Evolutionary conservation across 2,329 filamentous ascomycete species (phyloP).

Genomic region (Monosporascus sp.): DNA sequence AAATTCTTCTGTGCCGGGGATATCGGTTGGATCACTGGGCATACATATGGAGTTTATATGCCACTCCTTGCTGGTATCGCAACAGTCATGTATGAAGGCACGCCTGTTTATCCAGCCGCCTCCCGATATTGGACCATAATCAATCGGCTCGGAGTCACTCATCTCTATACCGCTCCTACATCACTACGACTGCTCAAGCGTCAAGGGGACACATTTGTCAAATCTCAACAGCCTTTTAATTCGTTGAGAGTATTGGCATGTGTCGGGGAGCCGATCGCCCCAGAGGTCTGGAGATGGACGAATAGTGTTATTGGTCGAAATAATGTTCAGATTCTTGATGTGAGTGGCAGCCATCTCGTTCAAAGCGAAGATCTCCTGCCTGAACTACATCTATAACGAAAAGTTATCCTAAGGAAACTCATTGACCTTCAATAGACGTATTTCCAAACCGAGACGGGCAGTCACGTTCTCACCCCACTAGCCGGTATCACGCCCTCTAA

Average conservation of each 20-base stretch:
- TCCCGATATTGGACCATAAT: slow-evolving; percentile 99
- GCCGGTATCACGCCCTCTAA: slow-evolving; percentile 94
- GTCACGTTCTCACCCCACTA: slow-evolving; percentile 89
- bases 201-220: slow-evolving; percentile 88
- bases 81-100: slow-evolving; percentile 96
- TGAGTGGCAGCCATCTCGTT: slow-evolving; percentile 44
- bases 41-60: slow-evolving; percentile 97
- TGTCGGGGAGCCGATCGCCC: slow-evolving; percentile 94
- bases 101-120: slow-evolving; percentile 94
- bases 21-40: slow-evolving; percentile 97
- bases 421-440: slow-evolving; percentile 63
- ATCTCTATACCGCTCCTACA: slow-evolving; percentile 97
- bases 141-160: slow-evolving; percentile 87
- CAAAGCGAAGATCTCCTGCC: slow-evolving; percentile 2
- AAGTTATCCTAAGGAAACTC: no score
- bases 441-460: slow-evolving; percentile 99
- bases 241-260: slow-evolving; percentile 85
- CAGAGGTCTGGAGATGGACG: slow-evolving; percentile 99
- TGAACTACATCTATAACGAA: not conserved
- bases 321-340: slow-evolving; percentile 88
- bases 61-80: slow-evolving; percentile 87
- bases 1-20: slow-evolving; percentile 97
- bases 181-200: slow-evolving; percentile 91
- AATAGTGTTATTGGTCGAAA: slow-evolving; percentile 91
- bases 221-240: slow-evolving; percentile 68